Conservation (phyloP, 2,329 filamentous ascomycete genomes). For the Beauveria australis region DNA sequence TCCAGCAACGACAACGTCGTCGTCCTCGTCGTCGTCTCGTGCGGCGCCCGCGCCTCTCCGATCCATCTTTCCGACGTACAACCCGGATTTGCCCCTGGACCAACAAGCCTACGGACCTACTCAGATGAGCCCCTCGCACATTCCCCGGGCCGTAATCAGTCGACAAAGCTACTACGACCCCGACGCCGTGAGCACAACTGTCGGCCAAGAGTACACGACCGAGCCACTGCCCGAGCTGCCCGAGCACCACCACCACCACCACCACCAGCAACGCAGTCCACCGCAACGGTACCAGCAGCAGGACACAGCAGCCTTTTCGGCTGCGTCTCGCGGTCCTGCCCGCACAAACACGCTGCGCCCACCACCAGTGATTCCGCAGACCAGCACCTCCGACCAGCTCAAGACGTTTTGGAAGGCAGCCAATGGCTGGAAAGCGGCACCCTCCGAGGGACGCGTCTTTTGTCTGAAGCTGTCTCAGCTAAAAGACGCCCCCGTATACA, state of each 20-base stretch:
- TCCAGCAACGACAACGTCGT: too few species aligned
- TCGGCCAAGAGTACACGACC: constrained; percentile 2
- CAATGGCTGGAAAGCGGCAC: constrained; percentile 60
- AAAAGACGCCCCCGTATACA: constrained; percentile 57
- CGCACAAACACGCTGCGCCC: constrained; percentile 23
- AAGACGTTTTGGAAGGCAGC: constrained; percentile 59
- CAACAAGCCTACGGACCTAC: constrained; percentile 65
- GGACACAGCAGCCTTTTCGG: neutral
- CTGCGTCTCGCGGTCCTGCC: neutral
- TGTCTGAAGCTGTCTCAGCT: constrained; percentile 49
- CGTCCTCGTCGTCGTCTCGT: constrained; percentile 14
- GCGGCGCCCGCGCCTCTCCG: constrained; percentile 38
- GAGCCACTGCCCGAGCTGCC: constrained; percentile 10
- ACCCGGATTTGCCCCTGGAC: constrained; percentile 56
- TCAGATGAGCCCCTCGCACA: constrained; percentile 53
- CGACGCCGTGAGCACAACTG: constrained; percentile 7
- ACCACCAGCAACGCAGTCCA: neutral
- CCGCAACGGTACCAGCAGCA: neutral
- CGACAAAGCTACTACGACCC: constrained; percentile 46
- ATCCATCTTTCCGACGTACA: constrained; percentile 71
- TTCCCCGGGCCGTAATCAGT: constrained; percentile 58
- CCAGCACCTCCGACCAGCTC: constrained; percentile 53
- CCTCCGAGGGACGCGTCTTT: constrained; percentile 49
- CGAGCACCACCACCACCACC: neutral
- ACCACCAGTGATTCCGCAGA: constrained; percentile 37